Evolutionary conservation across 148 eudicot species (phyloP).

Genomic region (Vaccinium vitisidaea): DNA sequence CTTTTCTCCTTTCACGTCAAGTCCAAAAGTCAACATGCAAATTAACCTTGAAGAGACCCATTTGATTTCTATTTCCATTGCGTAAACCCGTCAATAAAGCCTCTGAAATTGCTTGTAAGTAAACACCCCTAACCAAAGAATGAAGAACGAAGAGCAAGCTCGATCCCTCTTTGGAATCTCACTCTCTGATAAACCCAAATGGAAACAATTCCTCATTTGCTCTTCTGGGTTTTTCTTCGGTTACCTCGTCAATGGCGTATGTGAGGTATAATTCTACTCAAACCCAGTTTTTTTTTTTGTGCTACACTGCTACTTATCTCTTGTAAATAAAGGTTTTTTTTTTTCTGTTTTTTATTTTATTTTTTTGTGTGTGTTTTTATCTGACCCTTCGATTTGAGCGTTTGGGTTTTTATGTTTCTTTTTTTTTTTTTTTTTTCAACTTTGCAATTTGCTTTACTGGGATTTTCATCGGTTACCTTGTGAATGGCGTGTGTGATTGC

Average conservation of each 20-base stretch:
- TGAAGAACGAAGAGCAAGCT: constrained; percentile 64
- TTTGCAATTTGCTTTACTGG: too few species aligned
- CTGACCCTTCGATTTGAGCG: too few species aligned
- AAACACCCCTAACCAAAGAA: neutral
- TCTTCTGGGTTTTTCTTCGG: constrained; percentile 99
- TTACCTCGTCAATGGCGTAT: constrained; percentile 88
- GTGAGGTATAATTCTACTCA: constrained; percentile 53
- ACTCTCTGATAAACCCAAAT: constrained; percentile 61
- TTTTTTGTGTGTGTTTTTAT: too few species aligned
- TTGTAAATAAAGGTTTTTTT: neutral
- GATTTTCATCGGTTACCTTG: too few species aligned
- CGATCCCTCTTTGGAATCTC: constrained; percentile 80
- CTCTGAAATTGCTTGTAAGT: too few species aligned
- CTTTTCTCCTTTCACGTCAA: neutral
- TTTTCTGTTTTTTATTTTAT: neutral
- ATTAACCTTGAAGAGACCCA: neutral
- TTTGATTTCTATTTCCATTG: neutral
- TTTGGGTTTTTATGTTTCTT: too few species aligned
- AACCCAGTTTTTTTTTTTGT: neutral
- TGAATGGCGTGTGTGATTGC: too few species aligned
- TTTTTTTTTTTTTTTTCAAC: too few species aligned
- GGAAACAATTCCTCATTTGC: constrained; percentile 88
- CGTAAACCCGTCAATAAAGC: too few species aligned
- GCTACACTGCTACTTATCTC: neutral
- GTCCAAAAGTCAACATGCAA: constrained; percentile 23